phyloP scores from a whole-genome alignment of 192 early-diverging fungal species.

The Chytriomyces sp. region DNA sequence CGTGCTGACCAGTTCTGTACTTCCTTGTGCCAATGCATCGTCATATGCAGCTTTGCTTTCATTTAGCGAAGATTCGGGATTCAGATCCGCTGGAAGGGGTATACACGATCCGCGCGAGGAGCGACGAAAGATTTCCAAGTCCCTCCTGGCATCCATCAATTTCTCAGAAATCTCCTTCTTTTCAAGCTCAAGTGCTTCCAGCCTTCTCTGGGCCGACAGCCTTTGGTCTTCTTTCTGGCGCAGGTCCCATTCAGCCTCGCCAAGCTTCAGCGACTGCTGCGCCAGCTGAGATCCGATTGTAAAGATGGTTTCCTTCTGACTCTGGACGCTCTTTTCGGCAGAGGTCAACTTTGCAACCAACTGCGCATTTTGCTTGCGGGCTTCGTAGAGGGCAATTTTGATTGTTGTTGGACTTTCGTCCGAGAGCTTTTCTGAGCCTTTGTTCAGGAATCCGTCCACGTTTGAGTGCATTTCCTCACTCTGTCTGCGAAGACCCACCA shows the following conservation, averaged over 20 bases:
- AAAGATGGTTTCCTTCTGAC: slow-evolving; percentile 24
- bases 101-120: neutral
- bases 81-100: neutral
- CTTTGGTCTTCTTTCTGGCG: slow-evolving; percentile 25
- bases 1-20: neutral
- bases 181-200: neutral
- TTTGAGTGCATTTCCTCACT: slow-evolving; percentile 2
- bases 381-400: slow-evolving; percentile 28
- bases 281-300: slow-evolving; percentile 29
- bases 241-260: slow-evolving; percentile 33
- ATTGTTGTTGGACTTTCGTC: neutral
- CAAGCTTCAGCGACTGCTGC: slow-evolving; percentile 24
- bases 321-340: neutral
- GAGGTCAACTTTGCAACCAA: slow-evolving; percentile 14
- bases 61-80: neutral
- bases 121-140: neutral
- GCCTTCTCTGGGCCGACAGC: neutral
- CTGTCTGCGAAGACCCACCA: slow-evolving; percentile 11
- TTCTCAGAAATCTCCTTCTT: slow-evolving; percentile 1
- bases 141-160: neutral
- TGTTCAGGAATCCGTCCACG: slow-evolving; percentile 8
- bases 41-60: slow-evolving; percentile 17
- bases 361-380: slow-evolving; percentile 8
- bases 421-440: neutral
- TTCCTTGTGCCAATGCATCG: neutral